Evolutionary conservation across 73 alveolate genomes (phyloP).

Genomic region (Breviolum minutum): DNA sequence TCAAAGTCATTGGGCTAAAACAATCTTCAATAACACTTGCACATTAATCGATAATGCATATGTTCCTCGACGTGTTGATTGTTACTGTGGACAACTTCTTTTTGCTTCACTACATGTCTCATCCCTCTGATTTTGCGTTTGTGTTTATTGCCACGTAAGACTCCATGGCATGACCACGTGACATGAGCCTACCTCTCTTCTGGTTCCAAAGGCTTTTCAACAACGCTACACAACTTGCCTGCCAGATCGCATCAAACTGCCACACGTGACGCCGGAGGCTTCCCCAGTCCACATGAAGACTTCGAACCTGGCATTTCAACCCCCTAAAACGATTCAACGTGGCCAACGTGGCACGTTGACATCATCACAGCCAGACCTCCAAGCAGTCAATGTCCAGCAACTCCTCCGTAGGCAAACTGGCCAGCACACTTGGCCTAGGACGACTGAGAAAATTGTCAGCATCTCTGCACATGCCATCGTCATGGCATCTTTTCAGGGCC

Average conservation of each 20-base stretch:
- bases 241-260: constrained; percentile 37
- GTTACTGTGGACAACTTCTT: too few relatives aligned
- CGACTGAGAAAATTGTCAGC: neutral
- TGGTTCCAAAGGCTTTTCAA: neutral
- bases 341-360: neutral
- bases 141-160: neutral
- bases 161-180: neutral
- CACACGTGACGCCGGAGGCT: constrained; percentile 12
- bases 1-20: too few relatives aligned
- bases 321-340: too few relatives aligned
- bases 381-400: constrained; percentile 39
- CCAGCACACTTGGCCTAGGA: neutral
- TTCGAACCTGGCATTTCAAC: constrained; percentile 19
- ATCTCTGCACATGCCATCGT: neutral
- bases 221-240: neutral
- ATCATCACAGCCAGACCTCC: neutral
- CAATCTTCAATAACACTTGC: too few relatives aligned
- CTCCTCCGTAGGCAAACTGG: neutral
- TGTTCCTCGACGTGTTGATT: too few relatives aligned
- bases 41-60: too few relatives aligned
- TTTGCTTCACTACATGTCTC: too few relatives aligned
- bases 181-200: neutral
- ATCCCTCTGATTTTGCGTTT: too few relatives aligned
- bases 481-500: neutral
- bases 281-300: constrained; percentile 58